Evolutionary conservation across 2,329 filamentous ascomycete genomes (phyloP).

Genomic region (Amauroascus verrucosus): DNA sequence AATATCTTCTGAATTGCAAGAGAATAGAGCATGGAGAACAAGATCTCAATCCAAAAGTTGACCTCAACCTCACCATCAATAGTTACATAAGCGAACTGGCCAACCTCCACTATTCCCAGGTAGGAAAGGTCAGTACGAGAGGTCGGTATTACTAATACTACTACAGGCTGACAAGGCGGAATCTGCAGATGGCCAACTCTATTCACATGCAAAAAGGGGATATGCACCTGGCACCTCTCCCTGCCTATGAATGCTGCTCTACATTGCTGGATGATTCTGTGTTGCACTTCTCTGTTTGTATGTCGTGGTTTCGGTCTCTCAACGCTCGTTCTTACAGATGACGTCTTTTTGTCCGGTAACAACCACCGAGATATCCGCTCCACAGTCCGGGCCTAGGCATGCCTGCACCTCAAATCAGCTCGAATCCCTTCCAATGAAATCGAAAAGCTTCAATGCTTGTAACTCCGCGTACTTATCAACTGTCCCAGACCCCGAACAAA

Average conservation of each 20-base stretch:
- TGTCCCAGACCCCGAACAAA: slow-evolving; percentile 32
- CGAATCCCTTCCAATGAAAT: slow-evolving; percentile 4
- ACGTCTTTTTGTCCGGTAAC: neutral
- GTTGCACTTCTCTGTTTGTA: neutral
- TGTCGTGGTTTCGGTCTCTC: neutral
- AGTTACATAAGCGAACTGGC: too few relatives aligned
- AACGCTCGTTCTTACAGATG: neutral
- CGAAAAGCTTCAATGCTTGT: slow-evolving; percentile 32
- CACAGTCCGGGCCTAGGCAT: neutral
- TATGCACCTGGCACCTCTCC: too few relatives aligned
- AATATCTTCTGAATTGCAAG: too few relatives aligned
- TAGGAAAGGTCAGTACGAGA: neutral
- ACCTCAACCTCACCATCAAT: too few relatives aligned
- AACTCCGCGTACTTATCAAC: slow-evolving; percentile 34
- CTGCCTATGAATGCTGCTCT: too few relatives aligned
- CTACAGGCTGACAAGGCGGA: neutral
- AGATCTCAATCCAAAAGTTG: too few relatives aligned
- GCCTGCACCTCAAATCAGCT: neutral
- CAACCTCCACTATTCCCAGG: too few relatives aligned
- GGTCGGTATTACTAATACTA: neutral
- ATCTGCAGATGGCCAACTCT: slow-evolving; percentile 1
- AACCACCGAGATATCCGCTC: slow-evolving; percentile 1
- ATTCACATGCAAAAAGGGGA: neutral
- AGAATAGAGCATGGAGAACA: too few relatives aligned
- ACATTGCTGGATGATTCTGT: too few relatives aligned